Conservation (phyloP, 305 asterid genomes). For the Fraxinus baroniana region DNA sequence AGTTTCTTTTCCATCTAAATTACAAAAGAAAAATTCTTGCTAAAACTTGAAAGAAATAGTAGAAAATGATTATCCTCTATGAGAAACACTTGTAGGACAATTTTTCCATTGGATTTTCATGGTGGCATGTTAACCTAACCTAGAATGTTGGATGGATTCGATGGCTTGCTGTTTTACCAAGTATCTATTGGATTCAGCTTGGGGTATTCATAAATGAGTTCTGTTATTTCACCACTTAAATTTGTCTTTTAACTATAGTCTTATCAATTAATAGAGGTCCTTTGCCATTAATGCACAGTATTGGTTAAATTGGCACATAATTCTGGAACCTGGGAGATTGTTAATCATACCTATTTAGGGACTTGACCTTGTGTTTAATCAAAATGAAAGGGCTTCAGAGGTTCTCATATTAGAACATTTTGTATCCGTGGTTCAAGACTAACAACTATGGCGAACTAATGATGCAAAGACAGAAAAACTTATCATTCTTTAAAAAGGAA, state of each 20-base stretch:
- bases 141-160: not conserved
- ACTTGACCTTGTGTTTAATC: conserved; percentile 5
- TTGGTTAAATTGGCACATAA: not conserved
- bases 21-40: not conserved
- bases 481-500: not conserved
- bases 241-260: not conserved
- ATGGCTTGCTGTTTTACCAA: not conserved
- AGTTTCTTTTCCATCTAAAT: too few relatives aligned
- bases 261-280: not conserved
- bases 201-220: not conserved
- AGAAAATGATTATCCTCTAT: not conserved
- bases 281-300: not conserved
- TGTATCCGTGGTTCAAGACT: not conserved
- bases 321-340: not conserved
- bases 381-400: not conserved
- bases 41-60: not conserved
- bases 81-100: not conserved
- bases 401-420: not conserved
- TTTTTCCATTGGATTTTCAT: not conserved
- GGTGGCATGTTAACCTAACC: not conserved
- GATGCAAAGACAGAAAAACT: not conserved
- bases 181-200: not conserved
- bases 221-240: not conserved
- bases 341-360: not conserved
- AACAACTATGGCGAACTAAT: not conserved